Evolutionary conservation across 495 filamentous ascomycete genomes (phyloP), one percentile per base, ranked within the genome.

Genomic region (Xylaria venustula): DNA sequence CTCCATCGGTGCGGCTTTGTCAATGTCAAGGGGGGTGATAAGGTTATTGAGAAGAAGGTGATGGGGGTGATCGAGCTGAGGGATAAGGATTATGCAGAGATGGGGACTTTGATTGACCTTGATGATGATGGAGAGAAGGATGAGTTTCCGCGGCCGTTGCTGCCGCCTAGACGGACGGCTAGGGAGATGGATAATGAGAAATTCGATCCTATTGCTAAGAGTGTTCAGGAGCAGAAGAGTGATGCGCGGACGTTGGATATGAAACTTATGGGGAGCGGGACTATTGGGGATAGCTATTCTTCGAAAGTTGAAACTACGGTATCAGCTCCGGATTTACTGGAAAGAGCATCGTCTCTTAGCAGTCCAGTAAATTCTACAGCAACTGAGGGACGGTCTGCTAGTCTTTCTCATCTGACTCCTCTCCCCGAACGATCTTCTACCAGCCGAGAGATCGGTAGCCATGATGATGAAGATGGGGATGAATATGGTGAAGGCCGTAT

Each of bases 1-100:
- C 75, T 95, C 7, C 75, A 77, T 26, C 79, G 82, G 19, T 87
- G 89, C 47, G 90, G 88, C 7, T 84, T 92, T 42, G 84, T 88
- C 30, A 83, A 88, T 49, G 74, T 90, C 23, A 80, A 86, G 26
- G 76, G 73, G 23, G 72, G 75, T 56, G 55, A 72, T 0, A 71
- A 67, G 0, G 83, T 84, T 44, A 78, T 91, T 4, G 79, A 80
- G 50, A 82, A 80, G 36, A 87, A 90, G 60, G 80, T 85, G 52
- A 15, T 34, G 42, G 26, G 9, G 11, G 41, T 4, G 48, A 82
- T 79, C 47, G 58, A 58, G 45, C 45, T 78, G 19, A 58, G 63
- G 2, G 74, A 78, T 47, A 20, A 49, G 19, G 71, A 74, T 28
- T 65, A 63, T 52, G 61, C 63, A 9, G 54, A 63, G 54, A 65